phyloP scores from a whole-genome alignment of 2,329 filamentous ascomycete species.

The Aspergillus sclerotialis region DNA sequence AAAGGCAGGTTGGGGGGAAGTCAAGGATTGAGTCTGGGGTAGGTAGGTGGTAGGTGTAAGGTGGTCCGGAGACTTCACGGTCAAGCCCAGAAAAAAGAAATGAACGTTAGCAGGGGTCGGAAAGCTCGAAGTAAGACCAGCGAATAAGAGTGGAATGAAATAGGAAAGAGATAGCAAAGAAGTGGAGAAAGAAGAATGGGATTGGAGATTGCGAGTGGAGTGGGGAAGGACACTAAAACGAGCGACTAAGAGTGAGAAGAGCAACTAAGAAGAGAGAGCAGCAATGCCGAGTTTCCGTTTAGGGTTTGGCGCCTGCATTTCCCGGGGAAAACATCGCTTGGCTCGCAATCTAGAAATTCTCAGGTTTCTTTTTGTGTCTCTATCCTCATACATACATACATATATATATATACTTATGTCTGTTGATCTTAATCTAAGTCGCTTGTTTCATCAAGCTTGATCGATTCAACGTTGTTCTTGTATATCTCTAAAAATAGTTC shows the following conservation, averaged over 20 bases:
- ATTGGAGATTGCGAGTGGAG: not conserved
- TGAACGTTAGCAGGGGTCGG: not conserved
- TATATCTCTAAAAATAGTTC: no score
- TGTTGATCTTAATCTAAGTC: no score
- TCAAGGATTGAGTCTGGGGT: not conserved
- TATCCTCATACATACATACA: no score
- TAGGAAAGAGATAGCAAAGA: not conserved
- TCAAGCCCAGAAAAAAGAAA: no score
- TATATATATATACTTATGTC: no score
- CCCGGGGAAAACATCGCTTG: not conserved
- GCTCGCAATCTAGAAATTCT: not conserved
- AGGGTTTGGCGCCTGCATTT: not conserved
- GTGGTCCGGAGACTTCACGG: no score
- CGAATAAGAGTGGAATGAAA: not conserved
- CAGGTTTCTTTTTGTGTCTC: no score
- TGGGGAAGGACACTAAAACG: no score
- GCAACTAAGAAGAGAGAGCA: not conserved
- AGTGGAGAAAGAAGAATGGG: not conserved
- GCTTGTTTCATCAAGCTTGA: no score
- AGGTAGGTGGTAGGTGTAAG: no score
- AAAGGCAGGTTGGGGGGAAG: not conserved
- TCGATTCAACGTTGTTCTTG: no score
- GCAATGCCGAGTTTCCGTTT: not conserved
- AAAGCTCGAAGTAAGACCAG: not conserved
- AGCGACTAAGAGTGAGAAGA: no score